Evolutionary conservation across 2,329 filamentous ascomycete genomes (phyloP).

Genomic region (Endoconidiophora polonica): DNA sequence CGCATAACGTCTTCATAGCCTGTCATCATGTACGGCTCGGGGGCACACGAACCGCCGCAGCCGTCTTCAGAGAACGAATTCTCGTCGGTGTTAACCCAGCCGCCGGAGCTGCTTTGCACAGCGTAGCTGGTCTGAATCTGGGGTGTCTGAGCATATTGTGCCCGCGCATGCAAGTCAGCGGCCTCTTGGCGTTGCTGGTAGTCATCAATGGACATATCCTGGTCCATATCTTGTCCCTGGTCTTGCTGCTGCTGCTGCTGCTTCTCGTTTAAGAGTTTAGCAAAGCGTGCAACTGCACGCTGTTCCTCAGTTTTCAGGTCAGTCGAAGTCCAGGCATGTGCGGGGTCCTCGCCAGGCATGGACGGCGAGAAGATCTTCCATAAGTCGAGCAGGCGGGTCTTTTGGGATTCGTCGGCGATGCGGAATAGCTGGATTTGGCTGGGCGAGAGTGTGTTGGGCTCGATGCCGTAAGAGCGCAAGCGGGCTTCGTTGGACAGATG

Average conservation of each 20-base stretch:
- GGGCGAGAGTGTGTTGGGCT: slow-evolving; percentile 50
- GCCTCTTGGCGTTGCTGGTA: slow-evolving; percentile 2
- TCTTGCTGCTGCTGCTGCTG: slow-evolving; percentile 18
- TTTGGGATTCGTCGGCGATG: slow-evolving; percentile 55
- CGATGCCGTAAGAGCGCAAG: slow-evolving; percentile 49
- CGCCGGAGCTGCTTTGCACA: slow-evolving; percentile 3
- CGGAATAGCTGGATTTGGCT: slow-evolving; percentile 67
- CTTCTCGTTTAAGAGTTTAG: slow-evolving; percentile 28
- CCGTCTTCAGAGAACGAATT: slow-evolving; percentile 21
- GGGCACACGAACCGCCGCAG: slow-evolving; percentile 23
- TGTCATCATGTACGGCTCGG: slow-evolving; percentile 70
- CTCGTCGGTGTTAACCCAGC: slow-evolving; percentile 8
- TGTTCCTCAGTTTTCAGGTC: slow-evolving; percentile 40
- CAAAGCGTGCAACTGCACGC: slow-evolving; percentile 43
- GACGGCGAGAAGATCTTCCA: slow-evolving; percentile 68
- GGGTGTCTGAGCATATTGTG: neutral
- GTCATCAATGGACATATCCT: slow-evolving; percentile 11
- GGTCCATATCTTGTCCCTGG: slow-evolving; percentile 2
- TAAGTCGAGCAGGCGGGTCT: slow-evolving; percentile 59
- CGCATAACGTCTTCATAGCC: slow-evolving; percentile 59
- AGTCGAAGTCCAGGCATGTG: slow-evolving; percentile 35
- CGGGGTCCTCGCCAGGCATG: slow-evolving; percentile 35
- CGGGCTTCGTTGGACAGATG: slow-evolving; percentile 31
- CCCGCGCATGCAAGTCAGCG: neutral
- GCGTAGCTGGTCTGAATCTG: slow-evolving; percentile 5